Conservation (phyloP, 768 basidiomycete genomes). For the Boletus coccyginus region DNA sequence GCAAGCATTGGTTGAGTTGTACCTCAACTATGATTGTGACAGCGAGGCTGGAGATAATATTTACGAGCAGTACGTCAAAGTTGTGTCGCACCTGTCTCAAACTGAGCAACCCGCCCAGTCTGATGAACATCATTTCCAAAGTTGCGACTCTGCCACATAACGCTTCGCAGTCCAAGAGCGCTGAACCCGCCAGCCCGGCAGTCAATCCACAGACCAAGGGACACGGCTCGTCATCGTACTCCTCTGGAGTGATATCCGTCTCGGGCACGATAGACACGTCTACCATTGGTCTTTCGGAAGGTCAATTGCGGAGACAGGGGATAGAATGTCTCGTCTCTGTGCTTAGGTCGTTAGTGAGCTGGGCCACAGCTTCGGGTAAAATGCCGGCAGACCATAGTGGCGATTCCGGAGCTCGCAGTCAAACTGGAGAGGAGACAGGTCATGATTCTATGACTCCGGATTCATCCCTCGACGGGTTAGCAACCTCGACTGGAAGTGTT, state of each 20-base stretch:
- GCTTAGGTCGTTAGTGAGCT: constrained; percentile 84
- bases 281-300: constrained; percentile 70
- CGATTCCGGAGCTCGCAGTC: constrained; percentile 45
- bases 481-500: constrained; percentile 43
- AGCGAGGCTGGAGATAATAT: constrained; percentile 93
- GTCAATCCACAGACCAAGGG: constrained; percentile 43
- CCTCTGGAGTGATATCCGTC: constrained; percentile 63
- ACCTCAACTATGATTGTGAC: constrained; percentile 99
- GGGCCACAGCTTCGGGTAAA: constrained; percentile 64
- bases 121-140: constrained; percentile 96
- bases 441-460: constrained; percentile 56
- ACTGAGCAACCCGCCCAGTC: constrained; percentile 37
- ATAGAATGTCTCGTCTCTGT: constrained; percentile 92
- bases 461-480: constrained; percentile 52
- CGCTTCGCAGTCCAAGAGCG: constrained; percentile 44
- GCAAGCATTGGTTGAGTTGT: constrained; percentile 95
- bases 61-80: constrained; percentile 76
- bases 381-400: constrained; percentile 32
- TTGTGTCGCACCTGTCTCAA: not conserved
- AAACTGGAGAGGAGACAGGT: constrained; percentile 50
- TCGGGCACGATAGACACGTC: constrained; percentile 68
- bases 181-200: constrained; percentile 62
- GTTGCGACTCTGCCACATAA: constrained; percentile 64
- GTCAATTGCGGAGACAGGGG: constrained; percentile 83
- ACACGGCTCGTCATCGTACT: constrained; percentile 44